phyloP scores from a whole-genome alignment of 148 eudicot genomes.

The Nyssa sinensis region DNA sequence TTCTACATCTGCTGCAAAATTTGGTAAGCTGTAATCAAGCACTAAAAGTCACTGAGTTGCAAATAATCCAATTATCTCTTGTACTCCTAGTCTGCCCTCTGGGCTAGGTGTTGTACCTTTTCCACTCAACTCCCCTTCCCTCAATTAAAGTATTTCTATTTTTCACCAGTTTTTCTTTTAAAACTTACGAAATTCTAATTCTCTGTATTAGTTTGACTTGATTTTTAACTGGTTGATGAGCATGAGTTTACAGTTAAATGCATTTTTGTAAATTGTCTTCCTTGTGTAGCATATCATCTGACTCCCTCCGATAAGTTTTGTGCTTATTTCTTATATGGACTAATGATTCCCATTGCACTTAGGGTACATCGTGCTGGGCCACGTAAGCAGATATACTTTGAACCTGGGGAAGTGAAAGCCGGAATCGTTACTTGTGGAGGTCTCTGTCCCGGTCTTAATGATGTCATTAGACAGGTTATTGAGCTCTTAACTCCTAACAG shows the following conservation, averaged over 20 bases:
- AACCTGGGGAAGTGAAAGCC: conserved; percentile 49
- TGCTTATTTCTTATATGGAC: conserved; percentile 7
- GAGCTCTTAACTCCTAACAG: background rate
- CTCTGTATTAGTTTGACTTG: background rate
- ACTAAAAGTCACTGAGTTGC: background rate
- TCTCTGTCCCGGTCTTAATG: conserved; percentile 57
- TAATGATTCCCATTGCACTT: conserved; percentile 15
- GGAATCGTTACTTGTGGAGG: conserved; percentile 58
- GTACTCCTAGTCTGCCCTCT: background rate
- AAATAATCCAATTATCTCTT: background rate
- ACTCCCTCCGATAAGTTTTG: background rate
- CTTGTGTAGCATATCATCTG: background rate
- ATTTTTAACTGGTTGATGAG: background rate
- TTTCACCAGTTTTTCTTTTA: too few species aligned
- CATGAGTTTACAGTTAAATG: background rate
- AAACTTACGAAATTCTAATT: background rate
- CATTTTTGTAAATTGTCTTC: background rate
- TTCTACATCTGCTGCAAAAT: background rate
- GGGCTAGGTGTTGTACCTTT: too few species aligned
- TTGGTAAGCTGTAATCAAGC: background rate
- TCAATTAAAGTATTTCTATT: too few species aligned
- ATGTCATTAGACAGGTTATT: conserved; percentile 53
- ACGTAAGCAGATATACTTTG: conserved; percentile 47
- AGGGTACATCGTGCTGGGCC: conserved; percentile 63
- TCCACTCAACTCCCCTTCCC: background rate